Percentiles rank a stretch among this genome's conserved stretches.
Conservation (phyloP, 495 filamentous ascomycete genomes). For the Darksidea phi region DNA sequence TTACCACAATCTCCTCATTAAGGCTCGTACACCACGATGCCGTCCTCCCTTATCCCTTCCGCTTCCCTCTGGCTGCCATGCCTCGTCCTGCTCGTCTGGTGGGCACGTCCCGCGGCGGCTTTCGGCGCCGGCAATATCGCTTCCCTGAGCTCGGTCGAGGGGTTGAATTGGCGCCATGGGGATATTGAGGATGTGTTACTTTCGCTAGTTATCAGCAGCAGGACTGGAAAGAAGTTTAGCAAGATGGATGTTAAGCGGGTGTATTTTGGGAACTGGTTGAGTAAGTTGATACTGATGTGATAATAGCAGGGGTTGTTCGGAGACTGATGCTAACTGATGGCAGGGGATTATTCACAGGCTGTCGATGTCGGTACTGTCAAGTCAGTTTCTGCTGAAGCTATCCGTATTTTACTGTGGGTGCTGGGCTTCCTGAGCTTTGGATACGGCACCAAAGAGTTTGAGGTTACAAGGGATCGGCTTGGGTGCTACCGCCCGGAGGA, state of each 20-base stretch:
- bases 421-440: slow-evolving; percentile 67
- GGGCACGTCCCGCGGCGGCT: slow-evolving; percentile 63
- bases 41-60: slow-evolving; percentile 14
- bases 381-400: slow-evolving; percentile 81
- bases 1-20: no score
- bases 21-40: slow-evolving; percentile 17
- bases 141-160: slow-evolving; percentile 72
- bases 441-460: slow-evolving; percentile 87
- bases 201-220: slow-evolving; percentile 68
- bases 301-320: slow-evolving; percentile 31
- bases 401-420: slow-evolving; percentile 75
- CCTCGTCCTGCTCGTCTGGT: slow-evolving; percentile 59
- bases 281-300: slow-evolving; percentile 38
- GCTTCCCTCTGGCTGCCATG: slow-evolving; percentile 47
- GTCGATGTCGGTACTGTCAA: slow-evolving; percentile 88
- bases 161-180: slow-evolving; percentile 90
- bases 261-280: slow-evolving; percentile 89
- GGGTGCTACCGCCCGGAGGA: slow-evolving; percentile 67
- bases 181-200: slow-evolving; percentile 92
- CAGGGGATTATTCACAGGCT: slow-evolving; percentile 56
- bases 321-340: slow-evolving; percentile 47
- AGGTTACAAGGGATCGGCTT: slow-evolving; percentile 81
- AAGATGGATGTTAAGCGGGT: slow-evolving; percentile 81
- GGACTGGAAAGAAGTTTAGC: slow-evolving; percentile 80
- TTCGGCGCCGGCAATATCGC: slow-evolving; percentile 88